Evolutionary conservation across 73 alveolate genomes (phyloP).

Genomic region (Blepharisma japonicum): DNA sequence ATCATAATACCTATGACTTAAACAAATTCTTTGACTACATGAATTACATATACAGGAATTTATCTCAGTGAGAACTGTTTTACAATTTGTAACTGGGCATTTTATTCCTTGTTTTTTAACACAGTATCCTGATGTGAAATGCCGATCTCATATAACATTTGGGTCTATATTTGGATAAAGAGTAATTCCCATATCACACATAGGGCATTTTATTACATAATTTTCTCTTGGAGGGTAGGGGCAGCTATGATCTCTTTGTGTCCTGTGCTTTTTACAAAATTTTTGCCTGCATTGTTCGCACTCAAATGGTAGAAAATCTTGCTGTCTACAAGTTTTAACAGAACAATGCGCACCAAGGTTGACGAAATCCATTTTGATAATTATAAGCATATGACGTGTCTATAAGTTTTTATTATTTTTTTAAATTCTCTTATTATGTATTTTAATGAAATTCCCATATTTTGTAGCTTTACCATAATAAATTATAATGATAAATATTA

Average conservation of each 20-base stretch:
- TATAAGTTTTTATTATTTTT: too few relatives aligned
- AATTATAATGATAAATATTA: too few relatives aligned
- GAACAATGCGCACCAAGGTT: constrained; percentile 45
- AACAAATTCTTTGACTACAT: constrained; percentile 37
- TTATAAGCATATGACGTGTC: not conserved
- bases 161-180: constrained; percentile 41
- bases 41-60: constrained; percentile 30
- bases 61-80: constrained; percentile 21
- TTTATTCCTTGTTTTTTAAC: not conserved
- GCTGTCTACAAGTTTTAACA: constrained; percentile 28
- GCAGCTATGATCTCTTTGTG: constrained; percentile 36
- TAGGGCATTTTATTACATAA: constrained; percentile 58
- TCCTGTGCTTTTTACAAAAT: constrained; percentile 40
- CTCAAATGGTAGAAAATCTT: constrained; percentile 46
- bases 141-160: constrained; percentile 35
- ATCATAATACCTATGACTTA: constrained; percentile 45
- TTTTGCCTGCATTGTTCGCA: constrained; percentile 38
- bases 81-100: constrained; percentile 37
- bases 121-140: constrained; percentile 35
- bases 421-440: too few relatives aligned
- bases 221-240: constrained; percentile 22
- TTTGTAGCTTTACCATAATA: too few relatives aligned
- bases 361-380: constrained; percentile 33
- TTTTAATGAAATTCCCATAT: too few relatives aligned
- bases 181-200: constrained; percentile 40